Evolutionary conservation across 129 eudicot genomes (phyloP).

Genomic region (Centella asiatica): DNA sequence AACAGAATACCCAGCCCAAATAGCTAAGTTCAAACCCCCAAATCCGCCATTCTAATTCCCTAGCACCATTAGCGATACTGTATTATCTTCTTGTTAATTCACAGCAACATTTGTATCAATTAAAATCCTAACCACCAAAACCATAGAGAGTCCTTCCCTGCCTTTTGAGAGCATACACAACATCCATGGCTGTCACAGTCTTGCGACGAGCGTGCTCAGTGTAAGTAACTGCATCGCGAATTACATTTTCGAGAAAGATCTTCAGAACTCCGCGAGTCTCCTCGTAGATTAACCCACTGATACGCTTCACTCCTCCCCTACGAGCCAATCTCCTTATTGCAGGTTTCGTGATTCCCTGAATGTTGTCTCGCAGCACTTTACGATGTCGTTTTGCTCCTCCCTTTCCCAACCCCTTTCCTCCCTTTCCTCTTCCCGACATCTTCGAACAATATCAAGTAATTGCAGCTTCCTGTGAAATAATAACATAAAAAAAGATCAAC

Average conservation of each 20-base stretch:
- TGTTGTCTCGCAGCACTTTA: constrained; percentile 14
- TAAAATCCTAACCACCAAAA: constrained; percentile 12
- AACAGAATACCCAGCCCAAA: too few relatives aligned
- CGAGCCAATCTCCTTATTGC: constrained; percentile 16
- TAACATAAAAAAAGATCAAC: not conserved
- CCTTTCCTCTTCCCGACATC: constrained; percentile 21
- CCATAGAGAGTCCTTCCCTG: constrained; percentile 19
- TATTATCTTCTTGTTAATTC: constrained; percentile 1
- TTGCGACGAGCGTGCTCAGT: constrained; percentile 18
- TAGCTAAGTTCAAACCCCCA: not conserved
- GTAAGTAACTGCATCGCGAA: constrained; percentile 19
- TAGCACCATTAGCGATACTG: not conserved
- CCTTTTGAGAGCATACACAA: constrained; percentile 18
- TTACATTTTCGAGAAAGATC: constrained; percentile 16
- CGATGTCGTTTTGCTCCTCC: constrained; percentile 19
- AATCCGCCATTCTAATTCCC: not conserved
- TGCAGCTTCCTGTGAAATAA: not conserved
- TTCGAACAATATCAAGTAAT: not conserved
- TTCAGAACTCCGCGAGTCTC: constrained; percentile 16
- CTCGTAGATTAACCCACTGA: constrained; percentile 11
- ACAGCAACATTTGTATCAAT: not conserved
- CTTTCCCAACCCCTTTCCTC: constrained; percentile 21
- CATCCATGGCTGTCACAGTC: constrained; percentile 21
- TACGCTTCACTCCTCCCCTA: constrained; percentile 18
- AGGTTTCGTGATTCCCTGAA: constrained; percentile 20